Evolutionary conservation across 768 basidiomycete species (phyloP).

Genomic region (Naganishia friedmannii): DNA sequence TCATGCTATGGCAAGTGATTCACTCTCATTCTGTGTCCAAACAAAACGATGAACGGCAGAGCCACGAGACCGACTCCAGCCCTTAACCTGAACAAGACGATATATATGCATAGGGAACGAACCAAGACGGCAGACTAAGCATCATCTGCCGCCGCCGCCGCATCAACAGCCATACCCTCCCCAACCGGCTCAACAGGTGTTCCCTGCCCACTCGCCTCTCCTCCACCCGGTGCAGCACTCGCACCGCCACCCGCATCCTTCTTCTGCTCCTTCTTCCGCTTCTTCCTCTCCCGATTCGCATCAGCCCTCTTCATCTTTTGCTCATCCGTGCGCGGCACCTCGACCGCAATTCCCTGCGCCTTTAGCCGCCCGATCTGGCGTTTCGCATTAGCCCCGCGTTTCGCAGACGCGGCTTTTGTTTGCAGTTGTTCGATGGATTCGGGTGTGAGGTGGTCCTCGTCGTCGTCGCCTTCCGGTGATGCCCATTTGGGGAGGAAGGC

Average conservation of each 20-base stretch:
- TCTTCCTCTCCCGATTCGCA: constrained; percentile 18
- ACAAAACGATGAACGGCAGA: too few species aligned
- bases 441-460: constrained; percentile 23
- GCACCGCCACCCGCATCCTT: neutral
- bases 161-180: neutral
- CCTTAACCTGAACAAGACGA: too few species aligned
- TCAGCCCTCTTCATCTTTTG: constrained; percentile 9
- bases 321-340: constrained; percentile 14
- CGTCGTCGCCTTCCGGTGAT: constrained; percentile 48
- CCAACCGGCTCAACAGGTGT: neutral
- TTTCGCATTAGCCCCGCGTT: constrained; percentile 29
- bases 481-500: constrained; percentile 46
- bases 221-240: neutral
- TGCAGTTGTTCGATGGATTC: constrained; percentile 16
- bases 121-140: neutral
- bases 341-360: constrained; percentile 44
- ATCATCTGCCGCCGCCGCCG: neutral
- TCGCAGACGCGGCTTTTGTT: constrained; percentile 18
- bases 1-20: too few species aligned
- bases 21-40: too few species aligned
- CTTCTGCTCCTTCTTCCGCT: constrained; percentile 19
- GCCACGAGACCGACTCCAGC: too few species aligned
- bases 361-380: constrained; percentile 41
- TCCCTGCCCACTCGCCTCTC: neutral
- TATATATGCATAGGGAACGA: too few species aligned